phyloP scores from a whole-genome alignment of 2,329 filamentous ascomycete species.

The Arthroderma sp. region DNA sequence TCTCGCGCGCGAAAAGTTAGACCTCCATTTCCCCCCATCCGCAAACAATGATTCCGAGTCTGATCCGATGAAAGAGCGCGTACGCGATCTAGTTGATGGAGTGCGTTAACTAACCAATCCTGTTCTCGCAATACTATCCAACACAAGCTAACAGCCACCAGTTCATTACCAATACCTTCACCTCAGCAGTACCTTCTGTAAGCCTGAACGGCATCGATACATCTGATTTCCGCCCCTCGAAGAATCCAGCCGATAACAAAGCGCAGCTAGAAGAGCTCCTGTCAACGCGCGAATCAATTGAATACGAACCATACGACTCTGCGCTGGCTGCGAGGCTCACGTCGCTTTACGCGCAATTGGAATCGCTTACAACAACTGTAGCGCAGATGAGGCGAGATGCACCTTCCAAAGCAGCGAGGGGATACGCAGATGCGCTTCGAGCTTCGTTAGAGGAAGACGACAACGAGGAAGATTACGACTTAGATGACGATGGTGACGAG shows the following conservation, averaged over 20 bases:
- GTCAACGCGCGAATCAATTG: constrained; percentile 30
- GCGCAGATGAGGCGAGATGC: constrained; percentile 34
- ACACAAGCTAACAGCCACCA: constrained; percentile 9
- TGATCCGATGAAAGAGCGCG: constrained; percentile 33
- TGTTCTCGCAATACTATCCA: not conserved
- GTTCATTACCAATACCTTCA: constrained; percentile 34
- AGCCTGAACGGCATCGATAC: constrained; percentile 36
- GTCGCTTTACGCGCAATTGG: constrained; percentile 34
- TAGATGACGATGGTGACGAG: constrained; percentile 30
- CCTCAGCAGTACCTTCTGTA: constrained; percentile 30
- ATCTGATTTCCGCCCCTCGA: not conserved
- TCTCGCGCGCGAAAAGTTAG: constrained; percentile 35
- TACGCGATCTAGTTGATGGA: constrained; percentile 29
- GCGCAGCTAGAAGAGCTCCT: constrained; percentile 21
- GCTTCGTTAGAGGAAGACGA: constrained; percentile 26
- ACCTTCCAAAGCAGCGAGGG: constrained; percentile 27
- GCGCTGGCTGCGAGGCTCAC: constrained; percentile 30
- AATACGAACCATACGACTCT: constrained; percentile 35
- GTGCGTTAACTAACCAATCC: constrained; percentile 11
- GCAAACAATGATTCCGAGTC: constrained; percentile 24
- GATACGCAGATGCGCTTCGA: constrained; percentile 24
- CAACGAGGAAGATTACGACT: constrained; percentile 44
- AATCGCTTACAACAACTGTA: constrained; percentile 34
- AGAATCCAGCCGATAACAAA: constrained; percentile 4
- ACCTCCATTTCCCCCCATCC: constrained; percentile 35